phyloP scores from a whole-genome alignment of 2,329 filamentous ascomycete genomes.

The Venturia oleaginea region DNA sequence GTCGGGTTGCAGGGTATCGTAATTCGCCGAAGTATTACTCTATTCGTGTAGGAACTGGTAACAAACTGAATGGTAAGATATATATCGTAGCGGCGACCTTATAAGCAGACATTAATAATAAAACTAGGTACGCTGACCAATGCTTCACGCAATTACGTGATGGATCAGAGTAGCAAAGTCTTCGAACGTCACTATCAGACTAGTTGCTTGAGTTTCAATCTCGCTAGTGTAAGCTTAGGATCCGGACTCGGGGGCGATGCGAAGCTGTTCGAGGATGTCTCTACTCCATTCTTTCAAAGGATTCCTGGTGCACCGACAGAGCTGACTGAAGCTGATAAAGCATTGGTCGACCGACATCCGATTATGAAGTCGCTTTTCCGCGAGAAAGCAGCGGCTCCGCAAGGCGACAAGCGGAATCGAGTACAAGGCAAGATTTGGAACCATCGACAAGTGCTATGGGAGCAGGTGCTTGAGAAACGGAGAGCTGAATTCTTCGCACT shows the following conservation, averaged over 20 bases:
- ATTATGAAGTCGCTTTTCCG: background rate
- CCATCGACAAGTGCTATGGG: background rate
- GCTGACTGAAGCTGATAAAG: background rate
- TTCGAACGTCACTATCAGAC: no score
- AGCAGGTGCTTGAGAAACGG: background rate
- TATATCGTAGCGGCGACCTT: no score
- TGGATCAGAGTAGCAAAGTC: background rate
- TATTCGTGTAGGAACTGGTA: background rate
- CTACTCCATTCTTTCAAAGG: no score
- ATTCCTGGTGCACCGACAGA: background rate
- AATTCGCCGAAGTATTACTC: background rate
- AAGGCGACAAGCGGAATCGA: background rate
- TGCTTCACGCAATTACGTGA: background rate
- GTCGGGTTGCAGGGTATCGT: background rate
- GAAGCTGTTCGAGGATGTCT: no score
- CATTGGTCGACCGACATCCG: background rate
- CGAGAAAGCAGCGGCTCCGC: background rate
- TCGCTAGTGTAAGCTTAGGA: no score
- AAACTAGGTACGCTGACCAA: background rate
- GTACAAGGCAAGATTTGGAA: background rate
- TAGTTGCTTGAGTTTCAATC: no score
- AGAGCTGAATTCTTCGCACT: background rate
- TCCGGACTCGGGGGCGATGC: no score
- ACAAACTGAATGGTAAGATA: background rate
- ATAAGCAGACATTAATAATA: background rate